phyloP scores from a whole-genome alignment of 108 stramenopile genomes.

The Fistulifera pelliculosa region DNA sequence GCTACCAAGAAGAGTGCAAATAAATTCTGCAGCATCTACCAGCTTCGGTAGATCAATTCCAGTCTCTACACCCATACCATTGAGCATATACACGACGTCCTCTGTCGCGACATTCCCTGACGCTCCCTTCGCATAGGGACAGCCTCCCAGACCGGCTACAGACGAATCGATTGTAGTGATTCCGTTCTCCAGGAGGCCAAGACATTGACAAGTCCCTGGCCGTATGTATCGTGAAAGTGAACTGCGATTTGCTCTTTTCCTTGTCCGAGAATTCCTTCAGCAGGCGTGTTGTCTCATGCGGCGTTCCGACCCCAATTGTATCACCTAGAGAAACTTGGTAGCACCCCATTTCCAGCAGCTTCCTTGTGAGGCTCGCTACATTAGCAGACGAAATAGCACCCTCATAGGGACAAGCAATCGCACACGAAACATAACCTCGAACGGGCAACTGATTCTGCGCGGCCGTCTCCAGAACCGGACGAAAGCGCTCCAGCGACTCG shows the following conservation, averaged over 20 bases:
- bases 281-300: constrained; percentile 30
- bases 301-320: constrained; percentile 82
- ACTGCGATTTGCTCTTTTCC: constrained; percentile 42
- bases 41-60: constrained; percentile 48
- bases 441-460: constrained; percentile 29
- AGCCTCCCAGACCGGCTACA: constrained; percentile 80
- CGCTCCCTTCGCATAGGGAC: constrained; percentile 84
- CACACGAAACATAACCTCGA: constrained; percentile 84
- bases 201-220: constrained; percentile 81
- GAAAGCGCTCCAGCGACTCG: constrained; percentile 73
- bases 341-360: constrained; percentile 76
- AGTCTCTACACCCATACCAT: constrained; percentile 74
- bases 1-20: constrained; percentile 26
- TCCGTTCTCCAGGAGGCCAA: constrained; percentile 54
- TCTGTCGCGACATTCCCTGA: constrained; percentile 90
- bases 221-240: constrained; percentile 91
- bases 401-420: constrained; percentile 84
- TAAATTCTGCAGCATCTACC: constrained; percentile 34
- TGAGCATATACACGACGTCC: constrained; percentile 89
- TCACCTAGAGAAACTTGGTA: constrained; percentile 83
- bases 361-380: constrained; percentile 48
- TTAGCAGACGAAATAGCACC: constrained; percentile 45
- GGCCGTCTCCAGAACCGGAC: constrained; percentile 27
- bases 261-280: constrained; percentile 28
- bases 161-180: constrained; percentile 69